Base-by-base conservation (phyloP, 164 flowering plant species). In the Buxus sempervirens region DNA sequence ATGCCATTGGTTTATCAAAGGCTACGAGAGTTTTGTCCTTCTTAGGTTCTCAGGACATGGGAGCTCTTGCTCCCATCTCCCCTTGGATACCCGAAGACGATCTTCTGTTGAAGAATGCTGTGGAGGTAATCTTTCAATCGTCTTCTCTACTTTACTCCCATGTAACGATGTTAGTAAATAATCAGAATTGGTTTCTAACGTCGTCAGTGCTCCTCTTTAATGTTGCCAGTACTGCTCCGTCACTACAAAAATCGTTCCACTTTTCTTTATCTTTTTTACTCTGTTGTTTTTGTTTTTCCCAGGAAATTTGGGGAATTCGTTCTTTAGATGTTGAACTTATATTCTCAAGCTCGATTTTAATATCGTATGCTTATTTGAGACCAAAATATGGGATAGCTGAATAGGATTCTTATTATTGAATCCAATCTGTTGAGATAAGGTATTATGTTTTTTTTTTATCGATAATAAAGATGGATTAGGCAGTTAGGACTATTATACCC, bases 21-120 rank as follows among this genome's bases (percentile, higher is more conserved):
- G n/a, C 77, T 6, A 76, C 76, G n/a, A n/a, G 51, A 45, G 51
- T 10, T 45, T 45, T 45, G 10, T 45, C 51, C n/a, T n/a, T 45
- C 25, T 24, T 25, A 10, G 25, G 56, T 54, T 26, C 32, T 41
- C 23, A n/a, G 28, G 64, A 55, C 54, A 83, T 83, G 96, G 94
- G 85, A 49, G 90, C 87, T 58, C 75, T 82, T 27, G 84, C 82
- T 71, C 84, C 90, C 12, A 57, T 77, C 56, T 15, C 82, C 23
- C 68, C 78, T 28, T 92, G 94, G 93, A 73, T 69, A 56, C 88
- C 91, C 0, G 83, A 90, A 74, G 97, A 90, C 55, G 96, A 90
- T 72, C 78, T 90, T 38, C 27, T 81, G 77, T 58, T 93, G 38
- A 90, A 82, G 83, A 88, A 89, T 75, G 85, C 94, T 10, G 76